These are phyloP conservation scores for Hymenoscyphus scutula DNA, from an alignment of 2,329 filamentous ascomycete species.

Conservation along the genomic window DNA sequence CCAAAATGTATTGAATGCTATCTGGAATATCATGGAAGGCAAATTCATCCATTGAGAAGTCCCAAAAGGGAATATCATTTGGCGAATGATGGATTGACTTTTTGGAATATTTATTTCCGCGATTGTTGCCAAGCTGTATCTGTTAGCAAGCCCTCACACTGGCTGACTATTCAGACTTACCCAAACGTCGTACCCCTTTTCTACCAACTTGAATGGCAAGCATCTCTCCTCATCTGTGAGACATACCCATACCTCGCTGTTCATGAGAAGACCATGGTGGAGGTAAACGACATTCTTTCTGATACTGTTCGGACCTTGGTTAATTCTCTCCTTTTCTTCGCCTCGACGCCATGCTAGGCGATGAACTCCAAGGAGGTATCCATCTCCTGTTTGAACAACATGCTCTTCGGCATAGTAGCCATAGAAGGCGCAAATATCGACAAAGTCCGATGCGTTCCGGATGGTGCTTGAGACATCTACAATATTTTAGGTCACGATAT, in stretches of 20 bases:
- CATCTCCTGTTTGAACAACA: constrained; percentile 90
- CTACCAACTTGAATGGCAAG: constrained; percentile 83
- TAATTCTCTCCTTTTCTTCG: constrained; percentile 77
- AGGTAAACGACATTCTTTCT: constrained; percentile 88
- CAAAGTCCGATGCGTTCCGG: constrained; percentile 84
- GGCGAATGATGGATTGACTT: constrained; percentile 80
- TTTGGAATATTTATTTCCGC: constrained; percentile 98
- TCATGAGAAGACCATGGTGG: constrained; percentile 96
- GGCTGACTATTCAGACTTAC: constrained; percentile 44
- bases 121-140: constrained; percentile 82
- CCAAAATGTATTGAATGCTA: constrained; percentile 86
- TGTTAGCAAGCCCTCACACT: constrained; percentile 26
- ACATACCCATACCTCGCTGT: constrained; percentile 97
- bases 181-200: constrained; percentile 95
- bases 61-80: constrained; percentile 79
- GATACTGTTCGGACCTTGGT: constrained; percentile 63
- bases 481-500: constrained; percentile 45
- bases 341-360: constrained; percentile 79
- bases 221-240: constrained; percentile 82
- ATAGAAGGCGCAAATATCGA: constrained; percentile 86
- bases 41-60: constrained; percentile 98
- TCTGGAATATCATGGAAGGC: constrained; percentile 97
- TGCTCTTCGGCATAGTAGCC: constrained; percentile 96
- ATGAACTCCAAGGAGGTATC: constrained; percentile 88
- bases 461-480: constrained; percentile 70